Base-by-base conservation (phyloP, 2,329 filamentous ascomycete genomes). In the Penicillium sp. region DNA sequence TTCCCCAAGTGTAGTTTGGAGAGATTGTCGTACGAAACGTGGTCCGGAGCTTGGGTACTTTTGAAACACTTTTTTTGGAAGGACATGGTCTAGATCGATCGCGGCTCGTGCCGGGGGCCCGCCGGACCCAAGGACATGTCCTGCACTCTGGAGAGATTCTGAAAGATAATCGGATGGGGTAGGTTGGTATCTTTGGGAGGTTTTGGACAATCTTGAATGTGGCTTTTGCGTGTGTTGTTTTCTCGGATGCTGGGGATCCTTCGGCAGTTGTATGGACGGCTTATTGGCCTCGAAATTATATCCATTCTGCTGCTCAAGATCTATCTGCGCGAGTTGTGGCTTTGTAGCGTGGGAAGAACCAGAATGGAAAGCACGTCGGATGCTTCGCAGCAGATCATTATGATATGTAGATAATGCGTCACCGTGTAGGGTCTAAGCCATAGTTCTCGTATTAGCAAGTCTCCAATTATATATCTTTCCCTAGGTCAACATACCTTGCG, bases 1-100 rank as follows among this genome's bases (percentile, higher is more conserved):
- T 48, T 75, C 70, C 8, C 72, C 72, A 51, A 77, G 62, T 48
- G 76, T 74, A 8, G 65, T 70, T 50, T 74, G 72, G 3, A 77
- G 62, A 3, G 67, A 69, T 14, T 62, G 51, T 44, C 65, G 63
- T 27, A 55, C 46, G 55, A 45, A 33, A n/a, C 14, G 43, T 37
- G 39, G 31, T 11, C 43, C 29, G 7, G 29, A 10, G 9, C 22
- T 19, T 45, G 19, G 9, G 5, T n/a, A 19, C 5, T 39, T 55
- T 37, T 33, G 48, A 41, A 10, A 19, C 14, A 26, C 19, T 43
- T 45, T 27, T 43, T 29, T 53, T 1, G 33, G 44, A 21, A 29
- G 14, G 31, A 57, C 41, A 53, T 58, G 29, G 21, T 48, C 48
- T 41, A 33, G 31, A 22, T 48, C 43, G 4, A 45, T 44, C 58